phyloP scores from a whole-genome alignment of 2,329 filamentous ascomycete genomes.

The Simplicillium sp. region DNA sequence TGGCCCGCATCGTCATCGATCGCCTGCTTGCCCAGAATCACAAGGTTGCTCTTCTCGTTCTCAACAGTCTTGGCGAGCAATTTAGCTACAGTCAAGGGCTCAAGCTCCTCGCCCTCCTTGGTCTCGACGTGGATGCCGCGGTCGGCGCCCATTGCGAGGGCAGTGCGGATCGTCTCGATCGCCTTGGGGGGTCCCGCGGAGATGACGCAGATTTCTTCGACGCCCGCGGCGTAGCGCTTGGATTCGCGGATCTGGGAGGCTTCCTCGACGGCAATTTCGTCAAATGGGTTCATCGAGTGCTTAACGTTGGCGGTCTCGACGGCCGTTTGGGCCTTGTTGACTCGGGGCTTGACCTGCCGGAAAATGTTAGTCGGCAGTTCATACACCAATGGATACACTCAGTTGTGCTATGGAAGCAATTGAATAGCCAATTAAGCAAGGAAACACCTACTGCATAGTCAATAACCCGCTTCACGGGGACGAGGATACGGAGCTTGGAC shows the following conservation, averaged over 20 bases:
- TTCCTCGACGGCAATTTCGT: constrained; percentile 96
- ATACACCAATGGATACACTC: too few species aligned
- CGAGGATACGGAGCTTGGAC: constrained; percentile 64
- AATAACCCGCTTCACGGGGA: constrained; percentile 77
- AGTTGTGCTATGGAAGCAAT: too few species aligned
- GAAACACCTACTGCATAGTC: constrained; percentile 64
- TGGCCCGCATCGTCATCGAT: constrained; percentile 95
- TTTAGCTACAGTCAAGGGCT: constrained; percentile 90
- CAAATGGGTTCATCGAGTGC: constrained; percentile 98
- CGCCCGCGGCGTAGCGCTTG: constrained; percentile 59
- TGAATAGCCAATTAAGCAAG: too few species aligned
- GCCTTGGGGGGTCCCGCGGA: constrained; percentile 82
- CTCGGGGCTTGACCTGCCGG: constrained; percentile 54
- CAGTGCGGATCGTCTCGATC: constrained; percentile 81
- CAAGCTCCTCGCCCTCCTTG: constrained; percentile 65
- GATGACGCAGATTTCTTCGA: constrained; percentile 87
- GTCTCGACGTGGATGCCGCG: constrained; percentile 80
- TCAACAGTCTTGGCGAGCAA: constrained; percentile 71
- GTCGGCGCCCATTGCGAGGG: constrained; percentile 98
- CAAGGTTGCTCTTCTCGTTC: constrained; percentile 80
- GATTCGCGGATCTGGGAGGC: constrained; percentile 89
- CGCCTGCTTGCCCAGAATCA: constrained; percentile 93
- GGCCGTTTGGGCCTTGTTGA: constrained; percentile 68
- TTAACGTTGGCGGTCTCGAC: constrained; percentile 91
- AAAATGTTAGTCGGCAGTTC: too few species aligned